phyloP scores from a whole-genome alignment of 106 monocot species.

The Dendrobium catenatum region DNA sequence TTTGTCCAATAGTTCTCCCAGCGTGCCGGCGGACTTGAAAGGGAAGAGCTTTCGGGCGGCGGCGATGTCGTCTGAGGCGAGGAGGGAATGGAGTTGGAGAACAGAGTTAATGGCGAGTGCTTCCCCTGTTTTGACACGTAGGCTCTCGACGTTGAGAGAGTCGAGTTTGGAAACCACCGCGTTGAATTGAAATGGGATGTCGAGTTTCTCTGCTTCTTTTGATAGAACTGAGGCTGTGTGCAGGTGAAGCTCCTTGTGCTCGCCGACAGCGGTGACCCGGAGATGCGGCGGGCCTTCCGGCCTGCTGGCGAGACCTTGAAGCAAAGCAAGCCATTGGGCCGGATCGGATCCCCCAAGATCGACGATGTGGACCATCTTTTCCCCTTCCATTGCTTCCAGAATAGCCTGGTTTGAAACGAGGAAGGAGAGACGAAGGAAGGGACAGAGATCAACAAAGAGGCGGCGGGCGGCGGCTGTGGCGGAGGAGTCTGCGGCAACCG shows the following conservation, averaged over 20 bases:
- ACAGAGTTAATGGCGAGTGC: slow-evolving; percentile 52
- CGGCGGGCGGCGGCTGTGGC: slow-evolving; percentile 15
- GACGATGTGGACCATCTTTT: slow-evolving; percentile 43
- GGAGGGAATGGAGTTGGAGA: slow-evolving; percentile 46
- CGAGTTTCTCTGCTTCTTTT: slow-evolving; percentile 61
- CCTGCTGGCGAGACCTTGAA: slow-evolving; percentile 31
- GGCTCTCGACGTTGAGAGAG: slow-evolving; percentile 32
- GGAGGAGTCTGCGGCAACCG: slow-evolving; percentile 2
- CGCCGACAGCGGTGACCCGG: slow-evolving; percentile 49
- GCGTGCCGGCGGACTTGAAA: background rate
- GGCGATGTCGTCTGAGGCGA: slow-evolving; percentile 23
- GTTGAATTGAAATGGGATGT: slow-evolving; percentile 68
- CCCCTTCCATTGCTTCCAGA: slow-evolving; percentile 42
- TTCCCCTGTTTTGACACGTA: slow-evolving; percentile 67
- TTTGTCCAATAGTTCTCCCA: slow-evolving; percentile 29
- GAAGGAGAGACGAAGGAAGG: slow-evolving; percentile 38
- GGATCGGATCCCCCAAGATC: slow-evolving; percentile 33
- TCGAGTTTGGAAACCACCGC: slow-evolving; percentile 35
- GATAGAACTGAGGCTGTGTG: slow-evolving; percentile 24
- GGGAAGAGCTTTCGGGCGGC: background rate
- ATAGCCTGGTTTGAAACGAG: slow-evolving; percentile 46
- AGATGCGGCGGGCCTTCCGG: slow-evolving; percentile 47
- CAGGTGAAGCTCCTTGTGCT: slow-evolving; percentile 32
- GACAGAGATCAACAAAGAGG: slow-evolving; percentile 36
- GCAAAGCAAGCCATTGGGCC: slow-evolving; percentile 38